Conservation (phyloP, 805 yeast species). For the Wickerhamomyces alni region DNA sequence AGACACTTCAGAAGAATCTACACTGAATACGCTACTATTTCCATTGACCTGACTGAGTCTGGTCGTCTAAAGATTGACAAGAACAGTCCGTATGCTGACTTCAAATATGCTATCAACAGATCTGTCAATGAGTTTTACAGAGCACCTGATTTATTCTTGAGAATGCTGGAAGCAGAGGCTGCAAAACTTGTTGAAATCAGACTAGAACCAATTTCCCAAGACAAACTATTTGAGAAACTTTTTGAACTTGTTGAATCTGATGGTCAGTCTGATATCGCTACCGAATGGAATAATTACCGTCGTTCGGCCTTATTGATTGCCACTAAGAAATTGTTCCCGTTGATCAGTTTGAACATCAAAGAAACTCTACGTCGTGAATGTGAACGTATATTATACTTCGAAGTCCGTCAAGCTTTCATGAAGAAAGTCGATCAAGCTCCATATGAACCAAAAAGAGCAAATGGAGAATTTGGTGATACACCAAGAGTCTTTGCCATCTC, state of each 20-base stretch:
- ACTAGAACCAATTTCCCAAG: slow-evolving; percentile 39
- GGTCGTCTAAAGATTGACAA: slow-evolving; percentile 73
- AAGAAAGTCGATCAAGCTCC: slow-evolving; percentile 90
- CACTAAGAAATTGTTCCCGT: slow-evolving; percentile 57
- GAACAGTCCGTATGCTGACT: slow-evolving; percentile 77
- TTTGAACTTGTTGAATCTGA: slow-evolving; percentile 62
- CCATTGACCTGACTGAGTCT: slow-evolving; percentile 77
- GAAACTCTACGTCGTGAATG: slow-evolving; percentile 77
- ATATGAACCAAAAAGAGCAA: slow-evolving; percentile 59
- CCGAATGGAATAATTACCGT: slow-evolving; percentile 78
- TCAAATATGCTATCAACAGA: slow-evolving; percentile 85
- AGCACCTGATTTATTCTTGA: slow-evolving; percentile 75
- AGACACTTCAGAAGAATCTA: slow-evolving; percentile 59
- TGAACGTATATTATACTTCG: slow-evolving; percentile 60
- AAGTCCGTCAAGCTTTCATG: slow-evolving; percentile 64
- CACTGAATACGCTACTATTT: slow-evolving; percentile 58
- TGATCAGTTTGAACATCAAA: slow-evolving; percentile 69
- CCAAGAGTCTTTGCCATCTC: slow-evolving; percentile 82
- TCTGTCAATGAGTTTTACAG: slow-evolving; percentile 66
- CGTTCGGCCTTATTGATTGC: slow-evolving; percentile 61
- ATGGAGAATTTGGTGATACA: slow-evolving; percentile 70
- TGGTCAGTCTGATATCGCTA: slow-evolving; percentile 68
- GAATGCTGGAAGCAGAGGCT: slow-evolving; percentile 89
- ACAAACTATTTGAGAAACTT: slow-evolving; percentile 37
- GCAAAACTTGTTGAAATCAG: slow-evolving; percentile 66